Base-by-base conservation (phyloP, 129 eudicot species). In the Kitagawia praeruptora region DNA sequence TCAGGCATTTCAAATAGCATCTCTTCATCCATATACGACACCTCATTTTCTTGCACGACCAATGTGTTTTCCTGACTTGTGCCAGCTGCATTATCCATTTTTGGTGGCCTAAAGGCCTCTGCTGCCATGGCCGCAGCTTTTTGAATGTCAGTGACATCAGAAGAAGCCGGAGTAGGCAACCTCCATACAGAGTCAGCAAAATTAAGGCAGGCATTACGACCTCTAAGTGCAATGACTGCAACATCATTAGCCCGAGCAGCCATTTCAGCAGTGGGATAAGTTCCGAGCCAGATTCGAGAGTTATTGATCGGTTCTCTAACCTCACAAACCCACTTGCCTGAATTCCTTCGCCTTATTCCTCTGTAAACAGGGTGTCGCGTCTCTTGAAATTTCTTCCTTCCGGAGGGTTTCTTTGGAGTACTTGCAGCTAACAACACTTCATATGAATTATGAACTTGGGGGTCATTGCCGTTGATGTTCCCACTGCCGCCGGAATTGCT, bases 1-100 rank as follows among this genome's bases (percentile, higher is more conserved):
- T 83, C 84, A 38, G 85, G 88, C 88, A 82, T 84, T 25, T 86
- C 86, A 40, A 79, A 87, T 51, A 48, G 56, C 45, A 70, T 54
- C 15, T 87, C 88, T 4, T 87, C 90, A 27, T 87, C 76, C 76
- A 73, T 21, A 28, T 40, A 73, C 0, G 21, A 42, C 9, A 21
- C 53, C 27, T 23, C 47, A 42, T n/a, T 23, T 42, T 73, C 53
- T 18, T 3, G 34, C 34, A 23, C 42, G 8, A 2, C 31, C 1
- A 2, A 1, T 23, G 66, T 21, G 0, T 4, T 10, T 18, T 18
- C 76, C 34, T 11, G 14, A 21, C 53, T 73, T 73, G 25, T 9
- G 18, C 47, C 76, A 19, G 47, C 37, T 8, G 7, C 76, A 73
- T 73, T 21, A 23, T 37, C 76, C 11, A 2, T 73, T 12, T 45